Base-by-base conservation (phyloP, 352 stramenopile species). In the Globisporangium carolinianum region DNA sequence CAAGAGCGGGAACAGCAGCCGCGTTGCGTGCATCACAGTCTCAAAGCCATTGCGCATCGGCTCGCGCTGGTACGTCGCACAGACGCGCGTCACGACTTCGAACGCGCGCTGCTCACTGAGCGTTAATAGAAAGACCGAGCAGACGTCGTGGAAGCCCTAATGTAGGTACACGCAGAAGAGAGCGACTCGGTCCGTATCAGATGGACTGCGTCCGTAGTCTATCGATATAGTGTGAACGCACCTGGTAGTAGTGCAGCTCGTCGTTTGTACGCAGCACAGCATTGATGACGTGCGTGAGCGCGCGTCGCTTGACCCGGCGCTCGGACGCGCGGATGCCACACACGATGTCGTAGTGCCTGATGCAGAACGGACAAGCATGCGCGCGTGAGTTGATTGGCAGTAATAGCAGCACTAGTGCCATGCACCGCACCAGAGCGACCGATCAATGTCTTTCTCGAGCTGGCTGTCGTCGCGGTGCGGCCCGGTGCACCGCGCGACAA, bases 91-190 rank as follows among this genome's bases (percentile, higher is more conserved):
- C 4, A 97, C 61, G 15, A 94, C 84, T 38, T 68, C 68, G 47
- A 89, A 73, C 35, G 55, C 59, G 8, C 85, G 72, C 49, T 92
- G 76, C 36, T 97, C 75, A 45, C 88, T 90, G 17, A 94, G 51
- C n/a, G 78, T 80, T 37, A 94, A 58, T 37, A 91, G 60, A 51
- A 94, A 91, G 24, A 96, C 80, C 17, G 86, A 94, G 35, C 83
- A 85, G 17, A 98, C 83, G 68, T 98, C 94, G 68, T 98, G 93
- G 68, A 95, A 98, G 37, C 94, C 94, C 81, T 62, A 12, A 2
- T 17, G 5, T 53, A 42, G 41, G 17, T 12, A 37, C 6, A 41
- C 10, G 39, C 17, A 52, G 17, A n/a, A 39, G 15, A 17, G 74
- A 15, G 18, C 17, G 35, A 17, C 6, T 5, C 17, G 11, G 78